These are phyloP conservation scores for Cyclaneusma minus DNA, from an alignment of 2,329 filamentous ascomycete species.

Conservation along the genomic window DNA sequence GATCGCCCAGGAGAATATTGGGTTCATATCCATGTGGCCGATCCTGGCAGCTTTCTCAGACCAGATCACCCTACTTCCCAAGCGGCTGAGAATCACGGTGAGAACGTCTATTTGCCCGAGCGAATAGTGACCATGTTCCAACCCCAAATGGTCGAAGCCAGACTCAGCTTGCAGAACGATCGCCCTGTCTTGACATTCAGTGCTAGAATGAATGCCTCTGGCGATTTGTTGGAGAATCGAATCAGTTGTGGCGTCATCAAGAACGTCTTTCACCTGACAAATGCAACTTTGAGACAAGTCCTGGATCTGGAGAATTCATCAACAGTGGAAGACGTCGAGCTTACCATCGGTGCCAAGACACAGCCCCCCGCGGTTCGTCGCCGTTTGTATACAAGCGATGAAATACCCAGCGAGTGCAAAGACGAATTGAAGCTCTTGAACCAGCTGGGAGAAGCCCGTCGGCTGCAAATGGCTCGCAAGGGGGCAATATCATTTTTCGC, in stretches of 20 bases:
- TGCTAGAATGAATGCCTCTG: conserved; percentile 35
- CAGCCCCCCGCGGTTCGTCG: conserved; percentile 2
- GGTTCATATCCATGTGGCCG: conserved; percentile 67
- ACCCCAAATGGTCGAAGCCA: conserved; percentile 26
- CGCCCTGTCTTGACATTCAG: conserved; percentile 46
- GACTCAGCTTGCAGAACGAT: conserved; percentile 36
- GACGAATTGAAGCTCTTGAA: conserved; percentile 31
- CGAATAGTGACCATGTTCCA: conserved; percentile 43
- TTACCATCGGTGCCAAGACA: conserved; percentile 1
- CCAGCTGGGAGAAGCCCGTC: conserved; percentile 26
- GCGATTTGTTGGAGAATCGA: conserved; percentile 35
- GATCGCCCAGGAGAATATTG: conserved; percentile 40
- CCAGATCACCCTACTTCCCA: conserved; percentile 41
- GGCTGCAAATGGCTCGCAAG: conserved; percentile 25
- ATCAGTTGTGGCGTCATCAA: conserved; percentile 37
- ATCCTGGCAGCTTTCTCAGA: conserved; percentile 56
- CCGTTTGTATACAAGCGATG: conserved; percentile 27
- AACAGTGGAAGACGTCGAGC: conserved; percentile 1
- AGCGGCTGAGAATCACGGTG: conserved; percentile 42
- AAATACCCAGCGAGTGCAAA: conserved; percentile 27
- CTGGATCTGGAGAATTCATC: conserved; percentile 5
- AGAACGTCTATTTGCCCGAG: conserved; percentile 45
- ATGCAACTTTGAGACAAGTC: conserved; percentile 27
- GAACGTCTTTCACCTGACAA: conserved; percentile 41
- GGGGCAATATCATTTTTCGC: conserved; percentile 34